Conservation (phyloP, 78 protist species). For the Dictyostelium citrinum region DNA sequence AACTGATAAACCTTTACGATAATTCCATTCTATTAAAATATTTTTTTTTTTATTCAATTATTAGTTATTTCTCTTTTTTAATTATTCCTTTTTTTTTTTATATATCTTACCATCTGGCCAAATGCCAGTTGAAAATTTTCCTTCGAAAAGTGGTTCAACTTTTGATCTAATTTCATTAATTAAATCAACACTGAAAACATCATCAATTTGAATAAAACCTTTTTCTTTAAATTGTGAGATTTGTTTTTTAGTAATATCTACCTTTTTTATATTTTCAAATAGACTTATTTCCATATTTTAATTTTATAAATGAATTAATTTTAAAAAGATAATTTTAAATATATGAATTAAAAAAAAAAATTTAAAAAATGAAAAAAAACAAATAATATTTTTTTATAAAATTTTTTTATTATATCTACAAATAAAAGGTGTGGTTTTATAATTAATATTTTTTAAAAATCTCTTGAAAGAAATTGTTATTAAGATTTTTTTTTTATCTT, state of each 20-base stretch:
- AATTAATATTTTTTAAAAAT: no score
- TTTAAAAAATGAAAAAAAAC: no score
- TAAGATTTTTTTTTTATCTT: no score
- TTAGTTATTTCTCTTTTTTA: no score
- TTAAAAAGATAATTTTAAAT: no score
- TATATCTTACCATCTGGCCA: background rate
- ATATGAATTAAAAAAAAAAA: no score
- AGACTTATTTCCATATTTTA: background rate
- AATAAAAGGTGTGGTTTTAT: no score
- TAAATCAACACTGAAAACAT: background rate
- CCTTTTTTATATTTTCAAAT: background rate
- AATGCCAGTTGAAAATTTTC: background rate
- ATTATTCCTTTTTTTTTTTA: background rate
- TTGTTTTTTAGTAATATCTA: background rate
- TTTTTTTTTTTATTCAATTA: background rate
- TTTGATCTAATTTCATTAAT: background rate
- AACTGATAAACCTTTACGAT: conserved; percentile 1
- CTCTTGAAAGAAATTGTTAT: no score
- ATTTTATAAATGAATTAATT: no score
- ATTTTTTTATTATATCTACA: no score
- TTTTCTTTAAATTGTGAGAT: background rate
- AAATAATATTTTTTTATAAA: no score
- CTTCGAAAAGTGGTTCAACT: background rate
- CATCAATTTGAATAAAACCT: background rate
- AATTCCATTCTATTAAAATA: background rate